Evolutionary conservation across 75 land plant genomes (phyloP).

Genomic region (Pinus tabuliformis): DNA sequence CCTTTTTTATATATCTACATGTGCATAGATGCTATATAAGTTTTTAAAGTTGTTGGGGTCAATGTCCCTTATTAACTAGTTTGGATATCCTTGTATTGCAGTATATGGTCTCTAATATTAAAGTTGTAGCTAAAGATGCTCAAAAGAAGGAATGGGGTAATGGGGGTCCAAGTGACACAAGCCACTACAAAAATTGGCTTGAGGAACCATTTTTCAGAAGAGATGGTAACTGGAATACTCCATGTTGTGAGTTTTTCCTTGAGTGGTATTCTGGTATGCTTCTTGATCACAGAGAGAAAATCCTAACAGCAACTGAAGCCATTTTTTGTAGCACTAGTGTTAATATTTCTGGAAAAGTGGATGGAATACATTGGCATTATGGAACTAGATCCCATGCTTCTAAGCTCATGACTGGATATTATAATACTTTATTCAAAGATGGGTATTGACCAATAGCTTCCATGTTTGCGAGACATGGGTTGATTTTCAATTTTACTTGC

Average conservation of each 20-base stretch:
- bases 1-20: too few relatives aligned
- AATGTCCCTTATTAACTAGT: too few relatives aligned
- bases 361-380: slow-evolving; percentile 17
- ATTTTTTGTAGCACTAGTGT: slow-evolving; percentile 11
- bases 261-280: slow-evolving; percentile 81
- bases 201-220: slow-evolving; percentile 65
- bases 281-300: slow-evolving; percentile 27
- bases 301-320: not conserved
- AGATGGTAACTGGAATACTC: slow-evolving; percentile 63
- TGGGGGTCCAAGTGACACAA: slow-evolving; percentile 34
- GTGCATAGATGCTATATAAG: too few relatives aligned
- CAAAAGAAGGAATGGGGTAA: slow-evolving; percentile 24
- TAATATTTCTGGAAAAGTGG: slow-evolving; percentile 69
- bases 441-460: slow-evolving; percentile 25
- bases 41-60: too few relatives aligned
- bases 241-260: slow-evolving; percentile 78
- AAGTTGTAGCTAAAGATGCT: slow-evolving; percentile 37
- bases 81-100: too few relatives aligned
- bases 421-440: slow-evolving; percentile 66
- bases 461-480: too few relatives aligned
- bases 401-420: slow-evolving; percentile 81
- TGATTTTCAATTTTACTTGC: too few relatives aligned
- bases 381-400: slow-evolving; percentile 2
- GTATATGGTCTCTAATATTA: too few relatives aligned
- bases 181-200: slow-evolving; percentile 71